phyloP scores from a whole-genome alignment of 2,329 filamentous ascomycete species.

The Acrocalymma vagum region DNA sequence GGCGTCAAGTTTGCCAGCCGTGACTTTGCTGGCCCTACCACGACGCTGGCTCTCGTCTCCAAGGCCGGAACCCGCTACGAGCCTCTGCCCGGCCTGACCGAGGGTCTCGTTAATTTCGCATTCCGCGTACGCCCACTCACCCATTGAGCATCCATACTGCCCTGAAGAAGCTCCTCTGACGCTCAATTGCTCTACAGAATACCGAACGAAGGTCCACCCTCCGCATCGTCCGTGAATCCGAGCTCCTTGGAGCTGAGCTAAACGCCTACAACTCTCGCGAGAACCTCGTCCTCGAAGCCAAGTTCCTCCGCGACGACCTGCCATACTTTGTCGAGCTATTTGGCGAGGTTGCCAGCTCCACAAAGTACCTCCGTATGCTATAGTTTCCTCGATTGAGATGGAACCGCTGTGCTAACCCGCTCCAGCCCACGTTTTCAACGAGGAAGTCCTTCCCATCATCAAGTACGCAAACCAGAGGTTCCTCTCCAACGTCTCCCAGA shows the following conservation, averaged over 20 bases:
- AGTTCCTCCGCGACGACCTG: slow-evolving; percentile 93
- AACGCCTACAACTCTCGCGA: slow-evolving; percentile 89
- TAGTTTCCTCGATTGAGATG: slow-evolving; percentile 17
- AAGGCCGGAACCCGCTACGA: slow-evolving; percentile 96
- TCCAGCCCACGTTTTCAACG: slow-evolving; percentile 86
- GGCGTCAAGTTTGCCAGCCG: slow-evolving; percentile 93
- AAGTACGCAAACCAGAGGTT: slow-evolving; percentile 79
- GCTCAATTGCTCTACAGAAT: slow-evolving; percentile 65
- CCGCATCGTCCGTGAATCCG: slow-evolving; percentile 92
- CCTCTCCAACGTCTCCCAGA: slow-evolving; percentile 67
- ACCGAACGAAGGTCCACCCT: slow-evolving; percentile 88
- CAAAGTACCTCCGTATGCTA: slow-evolving; percentile 76
- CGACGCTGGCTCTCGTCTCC: slow-evolving; percentile 88
- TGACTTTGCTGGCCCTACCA: slow-evolving; percentile 87
- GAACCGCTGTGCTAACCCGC: slow-evolving; percentile 14
- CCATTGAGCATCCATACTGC: background rate
- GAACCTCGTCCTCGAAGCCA: slow-evolving; percentile 89
- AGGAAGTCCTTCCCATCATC: slow-evolving; percentile 83
- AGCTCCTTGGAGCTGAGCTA: slow-evolving; percentile 93
- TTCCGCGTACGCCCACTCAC: slow-evolving; percentile 77
- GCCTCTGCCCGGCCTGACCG: slow-evolving; percentile 85
- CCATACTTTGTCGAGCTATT: slow-evolving; percentile 98
- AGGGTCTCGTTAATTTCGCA: slow-evolving; percentile 92
- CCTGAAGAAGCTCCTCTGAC: slow-evolving; percentile 26
- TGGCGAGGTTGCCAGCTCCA: slow-evolving; percentile 87